These are phyloP conservation scores for Mimosa bimucronata DNA, from an alignment of 306 rosid species.

Conservation along the genomic window DNA sequence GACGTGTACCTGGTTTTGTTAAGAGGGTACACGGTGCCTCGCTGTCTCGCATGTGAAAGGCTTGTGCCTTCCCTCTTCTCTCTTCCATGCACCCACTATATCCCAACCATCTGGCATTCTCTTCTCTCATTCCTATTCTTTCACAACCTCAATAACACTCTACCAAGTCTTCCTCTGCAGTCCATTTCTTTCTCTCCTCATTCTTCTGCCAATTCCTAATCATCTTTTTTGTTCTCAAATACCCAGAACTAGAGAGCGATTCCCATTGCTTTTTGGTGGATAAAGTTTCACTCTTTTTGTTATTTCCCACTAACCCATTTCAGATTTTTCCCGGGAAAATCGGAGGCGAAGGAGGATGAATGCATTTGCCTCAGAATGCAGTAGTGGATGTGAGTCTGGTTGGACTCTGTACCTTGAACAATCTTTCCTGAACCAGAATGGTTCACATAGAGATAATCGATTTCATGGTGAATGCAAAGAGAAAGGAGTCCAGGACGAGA, in stretches of 20 bases:
- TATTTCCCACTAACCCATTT: conserved; percentile 31
- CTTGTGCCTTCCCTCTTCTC: conserved; percentile 36
- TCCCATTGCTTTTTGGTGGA: background rate
- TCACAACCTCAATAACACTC: background rate
- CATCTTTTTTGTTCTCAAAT: background rate
- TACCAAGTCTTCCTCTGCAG: background rate
- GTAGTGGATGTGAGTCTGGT: conserved; percentile 91
- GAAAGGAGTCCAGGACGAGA: conserved; percentile 37
- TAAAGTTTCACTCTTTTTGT: conserved; percentile 18
- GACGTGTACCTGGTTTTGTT: conserved; percentile 67
- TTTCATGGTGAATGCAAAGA: conserved; percentile 39
- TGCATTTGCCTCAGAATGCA: conserved; percentile 71
- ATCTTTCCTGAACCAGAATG: conserved; percentile 58
- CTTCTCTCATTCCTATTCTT: background rate
- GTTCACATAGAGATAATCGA: conserved; percentile 38
- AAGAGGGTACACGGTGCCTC: conserved; percentile 66
- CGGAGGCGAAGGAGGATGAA: conserved; percentile 50
- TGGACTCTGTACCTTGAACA: conserved; percentile 93
- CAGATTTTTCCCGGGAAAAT: conserved; percentile 15
- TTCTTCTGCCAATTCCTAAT: background rate
- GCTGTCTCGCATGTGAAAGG: conserved; percentile 88
- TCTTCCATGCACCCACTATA: conserved; percentile 38
- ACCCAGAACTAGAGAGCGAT: background rate
- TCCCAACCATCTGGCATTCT: background rate
- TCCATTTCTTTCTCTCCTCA: conserved; percentile 1